These are phyloP conservation scores for Globisporangium echinulatum DNA, from an alignment of 352 stramenopile genomes.

Conservation along the genomic window DNA sequence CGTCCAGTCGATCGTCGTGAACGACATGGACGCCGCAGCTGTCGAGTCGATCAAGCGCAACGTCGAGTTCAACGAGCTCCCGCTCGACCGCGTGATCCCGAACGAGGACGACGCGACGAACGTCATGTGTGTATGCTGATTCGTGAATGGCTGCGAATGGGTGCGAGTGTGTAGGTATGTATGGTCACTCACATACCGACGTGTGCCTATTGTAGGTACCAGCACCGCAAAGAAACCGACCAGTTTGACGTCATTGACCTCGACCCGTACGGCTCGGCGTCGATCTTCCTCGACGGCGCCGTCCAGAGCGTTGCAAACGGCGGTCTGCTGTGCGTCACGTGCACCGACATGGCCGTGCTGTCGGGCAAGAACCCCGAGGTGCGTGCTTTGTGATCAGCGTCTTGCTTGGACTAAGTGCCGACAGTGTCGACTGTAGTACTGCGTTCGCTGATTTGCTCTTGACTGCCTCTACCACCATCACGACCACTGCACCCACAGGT, in stretches of 20 bases:
- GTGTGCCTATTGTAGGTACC: slow-evolving; percentile 22
- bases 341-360: slow-evolving; percentile 97
- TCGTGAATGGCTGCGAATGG: too few relatives aligned
- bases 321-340: slow-evolving; percentile 98
- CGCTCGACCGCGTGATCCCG: slow-evolving; percentile 74
- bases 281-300: slow-evolving; percentile 97
- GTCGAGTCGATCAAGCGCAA: slow-evolving; percentile 96
- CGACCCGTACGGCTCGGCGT: slow-evolving; percentile 98
- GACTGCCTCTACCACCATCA: too few relatives aligned
- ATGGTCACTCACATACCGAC: not conserved
- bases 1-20: slow-evolving; percentile 96
- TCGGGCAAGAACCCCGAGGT: slow-evolving; percentile 86
- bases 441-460: too few relatives aligned
- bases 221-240: slow-evolving; percentile 76
- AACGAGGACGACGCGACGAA: slow-evolving; percentile 83
- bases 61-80: slow-evolving; percentile 86
- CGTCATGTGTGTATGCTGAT: slow-evolving; percentile 57
- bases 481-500: slow-evolving; percentile 14
- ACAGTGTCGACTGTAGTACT: too few relatives aligned
- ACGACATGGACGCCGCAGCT: slow-evolving; percentile 97
- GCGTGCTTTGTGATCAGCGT: not conserved
- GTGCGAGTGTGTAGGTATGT: too few relatives aligned
- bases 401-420: not conserved
- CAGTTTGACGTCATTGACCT: slow-evolving; percentile 99
- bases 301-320: slow-evolving; percentile 95